These are phyloP conservation scores for Nidularia sp. DNA, from an alignment of 768 basidiomycete genomes.

Conservation along the genomic window DNA sequence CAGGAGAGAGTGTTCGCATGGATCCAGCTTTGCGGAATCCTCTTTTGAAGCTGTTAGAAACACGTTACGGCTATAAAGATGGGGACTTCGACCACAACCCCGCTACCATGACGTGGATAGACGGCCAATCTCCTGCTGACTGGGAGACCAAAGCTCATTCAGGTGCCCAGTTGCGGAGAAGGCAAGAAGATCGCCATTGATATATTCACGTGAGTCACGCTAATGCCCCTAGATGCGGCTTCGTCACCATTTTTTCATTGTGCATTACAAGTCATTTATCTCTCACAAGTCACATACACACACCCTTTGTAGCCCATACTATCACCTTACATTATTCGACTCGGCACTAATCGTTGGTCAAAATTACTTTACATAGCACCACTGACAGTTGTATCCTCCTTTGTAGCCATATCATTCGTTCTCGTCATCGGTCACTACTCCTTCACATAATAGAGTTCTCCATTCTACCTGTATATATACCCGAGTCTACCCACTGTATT, in stretches of 20 bases:
- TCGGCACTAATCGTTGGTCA: not conserved
- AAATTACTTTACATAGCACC: conserved; percentile 2
- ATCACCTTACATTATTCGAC: conserved; percentile 1
- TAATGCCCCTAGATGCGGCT: not conserved
- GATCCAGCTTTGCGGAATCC: conserved; percentile 84
- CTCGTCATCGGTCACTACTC: conserved; percentile 3
- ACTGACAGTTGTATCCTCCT: not conserved
- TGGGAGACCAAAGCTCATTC: conserved; percentile 62
- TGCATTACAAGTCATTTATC: not conserved
- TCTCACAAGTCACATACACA: not conserved
- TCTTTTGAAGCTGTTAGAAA: conserved; percentile 64
- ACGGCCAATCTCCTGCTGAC: conserved; percentile 54
- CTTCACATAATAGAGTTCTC: not conserved
- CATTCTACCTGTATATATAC: no score
- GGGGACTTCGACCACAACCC: conserved; percentile 82
- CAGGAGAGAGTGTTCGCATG: conserved; percentile 85
- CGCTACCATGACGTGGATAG: conserved; percentile 59
- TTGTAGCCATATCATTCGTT: conserved; percentile 13
- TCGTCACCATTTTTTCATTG: not conserved
- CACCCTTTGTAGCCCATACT: not conserved
- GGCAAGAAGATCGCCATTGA: conserved; percentile 23
- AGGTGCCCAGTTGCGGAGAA: conserved; percentile 28
- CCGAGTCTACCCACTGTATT: no score
- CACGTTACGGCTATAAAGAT: conserved; percentile 75
- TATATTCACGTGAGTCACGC: not conserved